Evolutionary conservation across 2,329 filamentous ascomycete genomes (phyloP), one percentile per base, ranked within the genome.

Genomic region (Dothistroma septosporum): DNA sequence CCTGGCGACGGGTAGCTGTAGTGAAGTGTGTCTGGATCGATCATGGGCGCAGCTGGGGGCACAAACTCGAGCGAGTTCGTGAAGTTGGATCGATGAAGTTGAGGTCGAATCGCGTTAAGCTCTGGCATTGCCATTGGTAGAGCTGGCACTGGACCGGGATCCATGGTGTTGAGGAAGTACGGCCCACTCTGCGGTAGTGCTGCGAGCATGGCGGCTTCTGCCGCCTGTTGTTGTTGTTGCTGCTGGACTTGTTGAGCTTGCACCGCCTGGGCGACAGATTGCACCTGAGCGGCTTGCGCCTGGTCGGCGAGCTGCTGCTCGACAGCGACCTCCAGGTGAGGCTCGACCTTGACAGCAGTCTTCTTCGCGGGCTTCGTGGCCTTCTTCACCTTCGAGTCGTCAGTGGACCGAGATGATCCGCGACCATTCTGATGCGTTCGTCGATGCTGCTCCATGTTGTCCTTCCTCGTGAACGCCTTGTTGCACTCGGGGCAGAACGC

Each of bases 381-480:
- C 69, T 79, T 80, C 68, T 78, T 78, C 56, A 75, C 72, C 62
- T 77, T 77, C 64, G 76, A 73, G 56, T 78, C 77, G 55, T 79
- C 77, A 54, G 69, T 64, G 55, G 76, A 76, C 22, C 73, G 72
- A 37, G 71, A 69, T 9, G 76, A 72, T 53, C 75, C 77, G 56
- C 79, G 78, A 4, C 79, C 79, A 62, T 76, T 80, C 64, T 84
- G 87, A 74, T 92, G 89, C 0, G 89, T 92, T 69, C 90, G 85
- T 32, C 90, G 82, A 70, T 92, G 89, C 76, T 92, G 89, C 80
- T 91, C 91, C 89, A 92, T 92, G 79, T 92, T 92, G 80, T 92
- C 89, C 68, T 88, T 87, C 65, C 89, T 87, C 11, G 88, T 91
- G 69, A 92, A 92, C 70, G 88, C 89, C 77, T 91, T 91, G 74